phyloP scores from a whole-genome alignment of 441 rosid genomes.

The Syzygium malaccense region DNA sequence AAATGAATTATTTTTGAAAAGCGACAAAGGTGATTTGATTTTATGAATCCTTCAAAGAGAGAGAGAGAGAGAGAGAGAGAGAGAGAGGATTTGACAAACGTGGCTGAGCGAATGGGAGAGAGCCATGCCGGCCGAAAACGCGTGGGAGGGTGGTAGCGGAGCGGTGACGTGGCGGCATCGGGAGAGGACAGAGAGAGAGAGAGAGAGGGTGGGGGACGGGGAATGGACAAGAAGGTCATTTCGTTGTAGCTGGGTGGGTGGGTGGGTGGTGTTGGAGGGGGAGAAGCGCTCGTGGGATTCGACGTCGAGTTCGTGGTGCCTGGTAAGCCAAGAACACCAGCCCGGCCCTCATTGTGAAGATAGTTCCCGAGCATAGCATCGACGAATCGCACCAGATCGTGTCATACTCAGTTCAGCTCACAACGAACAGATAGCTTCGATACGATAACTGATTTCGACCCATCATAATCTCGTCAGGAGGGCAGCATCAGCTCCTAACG shows the following conservation, averaged over 20 bases:
- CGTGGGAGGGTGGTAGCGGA: conserved; percentile 24
- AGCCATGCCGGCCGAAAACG: conserved; percentile 20
- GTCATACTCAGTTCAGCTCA: no score
- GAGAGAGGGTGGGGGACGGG: neutral
- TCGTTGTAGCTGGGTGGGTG: neutral
- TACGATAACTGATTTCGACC: no score
- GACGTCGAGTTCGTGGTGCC: no score
- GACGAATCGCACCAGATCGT: no score
- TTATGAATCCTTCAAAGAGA: neutral
- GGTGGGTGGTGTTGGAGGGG: neutral
- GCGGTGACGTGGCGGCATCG: conserved; percentile 23
- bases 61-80: no score
- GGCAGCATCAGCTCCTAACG: no score
- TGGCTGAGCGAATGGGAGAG: conserved; percentile 2
- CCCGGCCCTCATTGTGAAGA: no score
- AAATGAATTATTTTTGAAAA: no score
- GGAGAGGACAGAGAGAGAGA: neutral
- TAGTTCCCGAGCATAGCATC: no score
- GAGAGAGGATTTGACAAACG: neutral
- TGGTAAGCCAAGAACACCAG: no score
- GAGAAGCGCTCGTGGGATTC: neutral
- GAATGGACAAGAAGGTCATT: neutral
- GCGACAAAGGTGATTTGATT: neutral
- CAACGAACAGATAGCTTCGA: no score
- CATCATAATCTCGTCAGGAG: no score